These are phyloP conservation scores for Clohesyomyces aquaticus DNA, from an alignment of 495 filamentous ascomycete genomes.

Conservation along the genomic window DNA sequence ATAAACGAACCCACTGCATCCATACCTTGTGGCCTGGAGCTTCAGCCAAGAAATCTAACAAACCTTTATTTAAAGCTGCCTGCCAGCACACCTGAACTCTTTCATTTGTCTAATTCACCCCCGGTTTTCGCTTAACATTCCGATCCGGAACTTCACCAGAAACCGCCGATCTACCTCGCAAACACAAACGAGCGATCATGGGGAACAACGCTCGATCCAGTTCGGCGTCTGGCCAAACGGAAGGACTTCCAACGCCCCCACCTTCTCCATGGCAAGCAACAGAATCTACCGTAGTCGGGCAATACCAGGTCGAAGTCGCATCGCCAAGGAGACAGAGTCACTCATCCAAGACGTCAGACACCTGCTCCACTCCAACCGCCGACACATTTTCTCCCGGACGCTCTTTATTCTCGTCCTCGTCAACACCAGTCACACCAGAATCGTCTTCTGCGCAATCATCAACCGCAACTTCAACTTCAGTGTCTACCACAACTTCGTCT, in stretches of 20 bases:
- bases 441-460: not conserved
- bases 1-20: not conserved
- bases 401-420: not conserved
- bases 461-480: not conserved
- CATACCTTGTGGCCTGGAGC: not conserved
- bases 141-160: not conserved
- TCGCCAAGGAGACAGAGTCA: too few species aligned
- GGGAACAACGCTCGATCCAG: not conserved
- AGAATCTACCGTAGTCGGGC: not conserved
- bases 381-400: not conserved
- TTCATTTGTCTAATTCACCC: too few species aligned
- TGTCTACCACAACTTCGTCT: not conserved
- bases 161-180: not conserved
- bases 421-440: not conserved
- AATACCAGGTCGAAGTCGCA: too few species aligned
- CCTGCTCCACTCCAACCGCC: not conserved
- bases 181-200: not conserved
- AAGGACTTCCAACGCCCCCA: not conserved
- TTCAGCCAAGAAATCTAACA: not conserved
- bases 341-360: not conserved
- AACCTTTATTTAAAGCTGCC: not conserved
- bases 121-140: too few species aligned
- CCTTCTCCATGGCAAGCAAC: not conserved
- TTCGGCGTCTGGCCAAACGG: not conserved
- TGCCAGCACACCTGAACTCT: too few species aligned